Conservation (phyloP, 305 asterid species). For the Plantago lanceolata region DNA sequence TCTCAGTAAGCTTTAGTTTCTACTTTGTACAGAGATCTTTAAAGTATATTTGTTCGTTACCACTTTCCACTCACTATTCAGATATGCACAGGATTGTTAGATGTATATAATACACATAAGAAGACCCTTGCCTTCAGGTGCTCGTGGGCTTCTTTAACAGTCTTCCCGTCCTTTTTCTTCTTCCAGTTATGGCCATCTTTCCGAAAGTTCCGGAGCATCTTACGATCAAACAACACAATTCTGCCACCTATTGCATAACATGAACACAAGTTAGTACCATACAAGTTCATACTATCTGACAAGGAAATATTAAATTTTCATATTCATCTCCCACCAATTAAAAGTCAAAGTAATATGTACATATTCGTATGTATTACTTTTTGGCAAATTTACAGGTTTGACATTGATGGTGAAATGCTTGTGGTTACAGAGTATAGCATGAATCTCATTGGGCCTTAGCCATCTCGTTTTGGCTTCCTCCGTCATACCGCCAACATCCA, state of each 20-base stretch:
- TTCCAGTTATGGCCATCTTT: conserved; percentile 98
- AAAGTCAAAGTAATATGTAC: conserved; percentile 21
- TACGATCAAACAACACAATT: conserved; percentile 85
- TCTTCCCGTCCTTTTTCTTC: conserved; percentile 95
- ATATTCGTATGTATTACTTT: conserved; percentile 47
- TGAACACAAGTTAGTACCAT: conserved; percentile 22
- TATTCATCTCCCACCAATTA: conserved; percentile 21
- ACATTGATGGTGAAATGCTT: conserved; percentile 66
- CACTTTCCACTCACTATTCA: conserved; percentile 9
- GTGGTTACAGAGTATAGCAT: conserved; percentile 81
- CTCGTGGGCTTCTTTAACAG: conserved; percentile 97
- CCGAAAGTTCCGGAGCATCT: conserved; percentile 93
- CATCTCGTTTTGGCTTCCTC: conserved; percentile 87
- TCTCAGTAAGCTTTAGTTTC: neutral
- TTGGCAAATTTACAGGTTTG: conserved; percentile 84
- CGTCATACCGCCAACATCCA: conserved; percentile 58
- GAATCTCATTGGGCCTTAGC: conserved; percentile 95
- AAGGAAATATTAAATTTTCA: conserved; percentile 9
- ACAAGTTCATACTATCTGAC: neutral
- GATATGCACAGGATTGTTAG: neutral
- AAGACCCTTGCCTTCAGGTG: conserved; percentile 75
- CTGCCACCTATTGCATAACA: conserved; percentile 66
- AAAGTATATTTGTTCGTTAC: conserved; percentile 4
- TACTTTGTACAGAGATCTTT: conserved; percentile 6
- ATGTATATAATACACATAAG: conserved; percentile 7